These are phyloP conservation scores for Aureobasidium musti DNA, from an alignment of 2,329 filamentous ascomycete species.

Conservation along the genomic window DNA sequence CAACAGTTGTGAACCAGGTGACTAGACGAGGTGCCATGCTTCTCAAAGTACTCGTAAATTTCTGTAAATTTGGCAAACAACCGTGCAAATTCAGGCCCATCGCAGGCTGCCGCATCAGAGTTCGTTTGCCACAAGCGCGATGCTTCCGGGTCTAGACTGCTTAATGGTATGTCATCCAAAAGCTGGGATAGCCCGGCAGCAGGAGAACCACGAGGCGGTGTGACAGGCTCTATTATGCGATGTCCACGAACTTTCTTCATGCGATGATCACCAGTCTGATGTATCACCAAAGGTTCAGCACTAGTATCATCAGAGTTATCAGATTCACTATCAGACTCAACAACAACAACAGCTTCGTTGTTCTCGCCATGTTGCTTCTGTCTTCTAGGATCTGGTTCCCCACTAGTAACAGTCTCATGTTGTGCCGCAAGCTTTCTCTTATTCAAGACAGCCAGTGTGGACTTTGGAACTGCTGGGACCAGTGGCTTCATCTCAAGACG, in stretches of 20 bases:
- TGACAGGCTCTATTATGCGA: not conserved
- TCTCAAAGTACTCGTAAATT: no score
- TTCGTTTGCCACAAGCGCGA: no score
- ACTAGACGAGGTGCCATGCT: no score
- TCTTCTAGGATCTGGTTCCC: not conserved
- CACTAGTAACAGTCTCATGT: not conserved
- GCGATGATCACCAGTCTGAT: not conserved
- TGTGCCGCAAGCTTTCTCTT: not conserved
- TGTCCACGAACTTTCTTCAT: not conserved
- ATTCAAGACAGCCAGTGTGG: not conserved
- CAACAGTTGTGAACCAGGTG: no score
- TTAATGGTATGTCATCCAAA: not conserved
- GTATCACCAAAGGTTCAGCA: not conserved
- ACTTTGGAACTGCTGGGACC: not conserved
- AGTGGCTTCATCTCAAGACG: not conserved
- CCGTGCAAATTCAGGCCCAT: no score
- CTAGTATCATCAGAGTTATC: not conserved
- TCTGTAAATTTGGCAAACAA: no score
- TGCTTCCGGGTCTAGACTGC: not conserved
- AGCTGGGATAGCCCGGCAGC: not conserved
- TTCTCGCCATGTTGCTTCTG: not conserved
- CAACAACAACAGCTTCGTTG: not conserved
- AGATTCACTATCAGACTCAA: not conserved
- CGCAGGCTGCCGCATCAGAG: no score
- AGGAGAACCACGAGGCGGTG: not conserved